phyloP scores from a whole-genome alignment of 164 flowering plant genomes.

The Tinospora cordifolia region DNA sequence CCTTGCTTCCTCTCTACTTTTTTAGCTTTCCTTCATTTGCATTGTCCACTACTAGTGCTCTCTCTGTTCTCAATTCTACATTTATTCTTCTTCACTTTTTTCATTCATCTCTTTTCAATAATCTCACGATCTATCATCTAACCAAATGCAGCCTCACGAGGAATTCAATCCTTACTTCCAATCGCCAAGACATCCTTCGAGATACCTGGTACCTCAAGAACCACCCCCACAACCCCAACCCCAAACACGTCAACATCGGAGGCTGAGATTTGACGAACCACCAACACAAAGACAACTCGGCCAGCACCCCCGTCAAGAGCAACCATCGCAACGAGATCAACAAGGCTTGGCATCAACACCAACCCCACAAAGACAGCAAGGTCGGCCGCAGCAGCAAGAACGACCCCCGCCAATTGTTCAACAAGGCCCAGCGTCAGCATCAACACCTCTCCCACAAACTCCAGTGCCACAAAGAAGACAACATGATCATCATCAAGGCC shows the following conservation, averaged over 20 bases:
- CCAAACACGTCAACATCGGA: neutral
- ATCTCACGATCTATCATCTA: too few species aligned
- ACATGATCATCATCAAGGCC: neutral
- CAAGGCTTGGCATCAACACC: neutral
- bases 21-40: neutral
- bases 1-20: neutral
- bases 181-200: neutral
- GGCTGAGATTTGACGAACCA: neutral
- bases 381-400: neutral
- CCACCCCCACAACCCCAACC: neutral
- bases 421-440: neutral
- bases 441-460: neutral
- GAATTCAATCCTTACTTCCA: conserved; percentile 52
- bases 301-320: neutral
- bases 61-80: neutral
- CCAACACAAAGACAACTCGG: neutral
- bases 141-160: conserved; percentile 12
- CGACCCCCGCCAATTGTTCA: neutral
- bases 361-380: neutral
- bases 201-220: neutral
- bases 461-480: too few species aligned
- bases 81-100: neutral
- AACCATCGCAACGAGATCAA: neutral
- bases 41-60: neutral
- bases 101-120: neutral